phyloP scores from a whole-genome alignment of 257 asterid genomes.

The Fraxinus quadrangulata region DNA sequence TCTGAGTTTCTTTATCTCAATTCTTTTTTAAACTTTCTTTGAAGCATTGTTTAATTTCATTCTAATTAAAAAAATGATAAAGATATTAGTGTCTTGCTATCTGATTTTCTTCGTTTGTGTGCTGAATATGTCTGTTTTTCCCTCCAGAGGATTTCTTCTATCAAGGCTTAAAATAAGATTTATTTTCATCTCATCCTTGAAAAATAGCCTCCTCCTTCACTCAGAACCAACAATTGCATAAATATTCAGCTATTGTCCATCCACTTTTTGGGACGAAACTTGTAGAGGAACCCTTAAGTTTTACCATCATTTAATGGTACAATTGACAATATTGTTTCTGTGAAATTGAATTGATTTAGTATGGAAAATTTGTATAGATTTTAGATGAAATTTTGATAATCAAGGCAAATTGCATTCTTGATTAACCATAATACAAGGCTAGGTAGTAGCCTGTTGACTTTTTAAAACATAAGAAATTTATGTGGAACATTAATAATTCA shows the following conservation, averaged over 20 bases:
- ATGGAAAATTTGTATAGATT: neutral
- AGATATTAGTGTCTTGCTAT: neutral
- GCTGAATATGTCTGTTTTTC: neutral
- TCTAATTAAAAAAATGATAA: neutral
- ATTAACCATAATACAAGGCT: no score
- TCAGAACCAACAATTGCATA: no score
- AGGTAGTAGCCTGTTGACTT: conserved; percentile 27
- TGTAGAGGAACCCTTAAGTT: neutral
- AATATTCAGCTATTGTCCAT: no score
- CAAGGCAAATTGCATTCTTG: neutral
- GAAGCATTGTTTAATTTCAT: no score
- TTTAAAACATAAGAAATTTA: neutral
- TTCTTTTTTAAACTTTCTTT: no score
- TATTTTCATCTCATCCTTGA: no score
- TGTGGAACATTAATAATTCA: neutral
- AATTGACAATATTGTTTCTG: neutral
- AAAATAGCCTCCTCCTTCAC: no score
- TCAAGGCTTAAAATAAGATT: neutral
- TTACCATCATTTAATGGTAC: neutral
- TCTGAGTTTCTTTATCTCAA: neutral
- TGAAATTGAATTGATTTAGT: neutral
- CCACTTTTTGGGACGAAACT: neutral
- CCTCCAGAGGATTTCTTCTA: neutral
- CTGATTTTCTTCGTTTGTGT: neutral
- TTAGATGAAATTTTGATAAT: neutral